A percentile compares a stretch with the other conserved stretches of the same genome.
Evolutionary conservation across 1,284 basidiomycete genomes (phyloP).

Genomic region (Sporisorium scitamineum): DNA sequence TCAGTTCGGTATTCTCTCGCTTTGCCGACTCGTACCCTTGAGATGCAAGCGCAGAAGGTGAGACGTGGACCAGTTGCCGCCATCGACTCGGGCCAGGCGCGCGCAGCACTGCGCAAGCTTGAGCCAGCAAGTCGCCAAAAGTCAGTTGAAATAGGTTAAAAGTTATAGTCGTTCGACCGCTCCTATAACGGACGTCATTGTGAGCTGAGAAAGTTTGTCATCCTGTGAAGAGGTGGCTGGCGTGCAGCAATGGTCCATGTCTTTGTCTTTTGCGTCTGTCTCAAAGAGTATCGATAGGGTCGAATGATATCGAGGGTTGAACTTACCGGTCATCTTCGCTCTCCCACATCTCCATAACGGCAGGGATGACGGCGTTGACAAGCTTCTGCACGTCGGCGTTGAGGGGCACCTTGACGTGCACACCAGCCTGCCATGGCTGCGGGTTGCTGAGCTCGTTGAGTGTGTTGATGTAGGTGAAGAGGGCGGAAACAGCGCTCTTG

Average conservation of each 20-base stretch:
- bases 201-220: conserved; percentile 85
- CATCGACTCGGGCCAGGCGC: neutral
- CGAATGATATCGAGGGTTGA: conserved; percentile 71
- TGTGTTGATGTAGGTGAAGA: conserved; percentile 89
- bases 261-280: conserved; percentile 20
- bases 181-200: conserved; percentile 75
- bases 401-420: conserved; percentile 75
- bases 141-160: conserved; percentile 56
- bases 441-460: conserved; percentile 90
- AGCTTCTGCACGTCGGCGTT: conserved; percentile 84
- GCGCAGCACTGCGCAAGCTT: conserved; percentile 1
- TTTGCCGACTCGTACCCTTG: neutral
- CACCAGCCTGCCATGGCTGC: conserved; percentile 84
- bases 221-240: conserved; percentile 70
- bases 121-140: conserved; percentile 12
- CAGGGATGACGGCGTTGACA: conserved; percentile 80
- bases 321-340: conserved; percentile 98
- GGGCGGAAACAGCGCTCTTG: conserved; percentile 89
- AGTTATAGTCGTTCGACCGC: conserved; percentile 56
- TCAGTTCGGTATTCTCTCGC: conserved; percentile 19
- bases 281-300: neutral
- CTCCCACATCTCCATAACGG: conserved; percentile 89
- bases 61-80: conserved; percentile 18
- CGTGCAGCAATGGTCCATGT: neutral
- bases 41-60: conserved; percentile 6